Conservation (phyloP, 2,329 filamentous ascomycete species). For the Alternaria hordeiaustralica region DNA sequence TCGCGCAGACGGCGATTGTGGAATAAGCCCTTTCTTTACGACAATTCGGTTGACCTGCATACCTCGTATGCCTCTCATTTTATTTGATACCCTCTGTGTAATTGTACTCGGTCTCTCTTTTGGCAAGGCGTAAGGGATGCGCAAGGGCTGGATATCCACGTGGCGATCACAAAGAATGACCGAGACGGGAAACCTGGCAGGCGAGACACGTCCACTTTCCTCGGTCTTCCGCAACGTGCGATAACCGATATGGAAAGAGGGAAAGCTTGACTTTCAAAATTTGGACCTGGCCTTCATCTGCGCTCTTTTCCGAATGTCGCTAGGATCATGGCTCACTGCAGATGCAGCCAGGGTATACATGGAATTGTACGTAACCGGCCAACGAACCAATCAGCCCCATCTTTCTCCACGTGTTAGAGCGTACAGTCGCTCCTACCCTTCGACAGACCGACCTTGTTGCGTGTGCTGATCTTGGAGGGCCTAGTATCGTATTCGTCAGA, state of each 20-base stretch:
- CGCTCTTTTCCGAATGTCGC: not conserved
- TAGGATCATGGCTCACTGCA: not conserved
- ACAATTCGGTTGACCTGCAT: not conserved
- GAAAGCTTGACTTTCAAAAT: not conserved
- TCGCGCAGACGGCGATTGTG: conserved; percentile 30
- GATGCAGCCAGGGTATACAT: not conserved
- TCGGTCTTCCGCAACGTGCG: not conserved
- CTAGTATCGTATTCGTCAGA: conserved; percentile 5
- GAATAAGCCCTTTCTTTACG: not conserved
- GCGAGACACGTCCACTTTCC: not conserved
- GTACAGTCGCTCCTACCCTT: not conserved
- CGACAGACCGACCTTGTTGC: not conserved
- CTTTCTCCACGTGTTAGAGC: not conserved
- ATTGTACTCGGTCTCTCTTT: not conserved
- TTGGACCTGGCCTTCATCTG: not conserved
- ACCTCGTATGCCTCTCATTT: not conserved
- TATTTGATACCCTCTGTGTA: not conserved
- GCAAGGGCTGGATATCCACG: not conserved
- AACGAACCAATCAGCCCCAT: not conserved
- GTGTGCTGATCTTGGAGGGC: not conserved
- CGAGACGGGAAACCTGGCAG: not conserved
- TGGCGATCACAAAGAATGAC: not conserved
- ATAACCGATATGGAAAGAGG: not conserved
- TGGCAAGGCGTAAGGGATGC: not conserved
- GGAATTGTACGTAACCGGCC: not conserved